Evolutionary conservation across 2,329 filamentous ascomycete genomes (phyloP), one percentile per base, ranked within the genome.

Genomic region (Colletotrichum euphorbiae): DNA sequence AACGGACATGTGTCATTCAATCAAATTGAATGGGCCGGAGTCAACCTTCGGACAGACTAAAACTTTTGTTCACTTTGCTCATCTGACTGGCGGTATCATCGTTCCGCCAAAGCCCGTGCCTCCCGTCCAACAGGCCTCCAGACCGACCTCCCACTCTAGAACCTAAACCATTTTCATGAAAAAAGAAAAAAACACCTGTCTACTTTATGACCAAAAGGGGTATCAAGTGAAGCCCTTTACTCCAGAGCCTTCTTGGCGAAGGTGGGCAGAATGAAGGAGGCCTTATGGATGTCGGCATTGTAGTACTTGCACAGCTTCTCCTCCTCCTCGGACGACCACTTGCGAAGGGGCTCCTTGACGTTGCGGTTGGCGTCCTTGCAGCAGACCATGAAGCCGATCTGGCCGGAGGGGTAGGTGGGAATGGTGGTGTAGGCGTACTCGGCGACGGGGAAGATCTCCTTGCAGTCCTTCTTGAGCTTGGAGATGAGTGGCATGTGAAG

Each of bases 321-420:
- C 88, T 99, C 96, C 83, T 98, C 94, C 83, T 97, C 94, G 72
- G 86, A 79, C 71, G 89, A 86, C 91, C 94, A 97, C 75, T 83
- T 86, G 77, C 96, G 91, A 71, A 98, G 78, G 61, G 96, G 96
- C 82, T 90, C 92, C 81, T 88, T 93, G 79, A 98, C 88, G 82
- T 99, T 88, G 80, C 90, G 89, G 78, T 83, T 89, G 79, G 90
- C 85, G 79, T 98, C 95, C 90, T 99, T 98, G 91, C 88, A 93
- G 90, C 96, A 98, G 79, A 99, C 93, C 94, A 99, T 98, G 91
- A 99, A 99, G 79, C 96, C 96, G 77, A 99, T 99, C 86, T 99
- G 96, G 79, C 96, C 96, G 65, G 93, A 97, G 73, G 96, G 96
- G 87, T 99, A 99, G 79, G 96, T 99, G 69, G 96, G 96, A 82